phyloP scores from a whole-genome alignment of 768 basidiomycete species.

The Hortiboletus flavorubellus region DNA sequence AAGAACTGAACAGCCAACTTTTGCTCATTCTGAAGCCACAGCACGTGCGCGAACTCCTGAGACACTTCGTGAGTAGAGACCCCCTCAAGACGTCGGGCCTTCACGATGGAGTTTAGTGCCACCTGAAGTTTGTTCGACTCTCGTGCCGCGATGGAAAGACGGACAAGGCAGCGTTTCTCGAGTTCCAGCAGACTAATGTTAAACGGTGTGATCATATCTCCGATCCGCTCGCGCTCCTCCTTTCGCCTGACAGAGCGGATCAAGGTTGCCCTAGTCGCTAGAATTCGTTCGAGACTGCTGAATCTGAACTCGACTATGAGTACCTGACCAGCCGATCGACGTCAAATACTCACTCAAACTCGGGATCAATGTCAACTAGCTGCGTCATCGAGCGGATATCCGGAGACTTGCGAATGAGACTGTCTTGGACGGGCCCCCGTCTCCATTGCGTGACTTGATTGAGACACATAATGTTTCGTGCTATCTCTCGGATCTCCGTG shows the following conservation, averaged over 20 bases:
- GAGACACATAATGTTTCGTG: slow-evolving; percentile 76
- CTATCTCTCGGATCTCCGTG: slow-evolving; percentile 64
- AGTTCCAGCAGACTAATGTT: slow-evolving; percentile 47
- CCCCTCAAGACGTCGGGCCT: slow-evolving; percentile 61
- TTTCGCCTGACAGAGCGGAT: slow-evolving; percentile 64
- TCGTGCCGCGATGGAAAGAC: slow-evolving; percentile 70
- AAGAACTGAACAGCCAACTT: slow-evolving; percentile 76
- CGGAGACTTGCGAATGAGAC: slow-evolving; percentile 32
- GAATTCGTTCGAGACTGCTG: slow-evolving; percentile 65
- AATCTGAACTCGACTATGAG: slow-evolving; percentile 51
- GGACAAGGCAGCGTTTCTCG: slow-evolving; percentile 69
- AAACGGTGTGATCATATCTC: slow-evolving; percentile 59
- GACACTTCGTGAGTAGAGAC: slow-evolving; percentile 51
- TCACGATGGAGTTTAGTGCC: slow-evolving; percentile 80
- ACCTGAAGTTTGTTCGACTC: slow-evolving; percentile 67
- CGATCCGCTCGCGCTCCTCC: slow-evolving; percentile 75
- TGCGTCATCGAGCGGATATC: slow-evolving; percentile 37
- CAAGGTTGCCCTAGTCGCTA: slow-evolving; percentile 81
- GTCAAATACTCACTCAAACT: slow-evolving; percentile 60
- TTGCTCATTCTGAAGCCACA: slow-evolving; percentile 88
- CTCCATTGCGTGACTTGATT: slow-evolving; percentile 73
- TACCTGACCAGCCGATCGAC: background rate
- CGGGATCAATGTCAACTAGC: slow-evolving; percentile 46
- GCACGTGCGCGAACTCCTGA: slow-evolving; percentile 83
- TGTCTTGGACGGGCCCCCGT: slow-evolving; percentile 24